Evolutionary conservation across 73 alveolate genomes (phyloP).

Genomic region (Paramecium biaurelia): DNA sequence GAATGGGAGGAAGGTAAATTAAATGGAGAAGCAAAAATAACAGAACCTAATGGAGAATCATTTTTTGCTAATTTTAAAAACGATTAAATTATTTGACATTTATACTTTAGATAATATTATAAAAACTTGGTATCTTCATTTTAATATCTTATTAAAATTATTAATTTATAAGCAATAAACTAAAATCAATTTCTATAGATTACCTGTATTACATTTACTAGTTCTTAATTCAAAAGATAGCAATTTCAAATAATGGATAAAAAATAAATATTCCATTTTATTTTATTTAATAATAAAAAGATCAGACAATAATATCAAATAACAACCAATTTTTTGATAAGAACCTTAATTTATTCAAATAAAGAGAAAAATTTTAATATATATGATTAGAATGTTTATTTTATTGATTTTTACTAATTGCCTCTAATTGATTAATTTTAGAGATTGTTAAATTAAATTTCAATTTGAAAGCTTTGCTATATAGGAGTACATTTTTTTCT

Average conservation of each 20-base stretch:
- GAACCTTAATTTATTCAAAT: background rate
- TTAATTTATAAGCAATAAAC: too few relatives aligned
- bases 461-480: background rate
- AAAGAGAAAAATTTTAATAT: too few relatives aligned
- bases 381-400: too few relatives aligned
- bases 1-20: constrained; percentile 37
- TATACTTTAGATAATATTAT: background rate
- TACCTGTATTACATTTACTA: too few relatives aligned
- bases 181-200: too few relatives aligned
- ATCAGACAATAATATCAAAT: too few relatives aligned
- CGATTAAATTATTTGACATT: background rate
- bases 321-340: too few relatives aligned
- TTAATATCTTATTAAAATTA: background rate
- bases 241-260: too few relatives aligned
- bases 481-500: too few relatives aligned
- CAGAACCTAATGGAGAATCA: background rate
- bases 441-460: background rate
- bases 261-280: too few relatives aligned
- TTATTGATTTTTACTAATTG: background rate
- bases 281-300: too few relatives aligned
- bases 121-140: background rate
- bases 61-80: background rate
- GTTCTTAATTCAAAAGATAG: too few relatives aligned
- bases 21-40: constrained; percentile 13
- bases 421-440: background rate